These are phyloP conservation scores for Endothia cerciana DNA, from an alignment of 2,329 filamentous ascomycete species.

Conservation along the genomic window DNA sequence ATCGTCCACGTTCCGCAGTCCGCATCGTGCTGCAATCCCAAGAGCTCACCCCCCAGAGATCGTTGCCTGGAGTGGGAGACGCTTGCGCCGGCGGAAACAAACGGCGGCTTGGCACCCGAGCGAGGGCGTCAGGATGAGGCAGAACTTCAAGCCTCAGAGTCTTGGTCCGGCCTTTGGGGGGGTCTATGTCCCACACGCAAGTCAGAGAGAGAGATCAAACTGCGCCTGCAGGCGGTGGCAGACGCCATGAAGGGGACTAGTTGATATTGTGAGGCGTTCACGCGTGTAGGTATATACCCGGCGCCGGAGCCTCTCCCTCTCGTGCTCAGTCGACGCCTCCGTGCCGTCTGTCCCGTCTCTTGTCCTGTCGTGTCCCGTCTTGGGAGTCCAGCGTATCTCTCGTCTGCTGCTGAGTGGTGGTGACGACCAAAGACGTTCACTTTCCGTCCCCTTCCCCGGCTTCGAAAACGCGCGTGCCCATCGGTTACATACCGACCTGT, in stretches of 20 bases:
- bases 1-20: background rate
- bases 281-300: conserved; percentile 6
- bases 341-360: background rate
- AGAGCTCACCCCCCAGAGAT: background rate
- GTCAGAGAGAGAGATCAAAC: background rate
- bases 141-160: background rate
- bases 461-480: too few relatives aligned
- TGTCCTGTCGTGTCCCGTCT: background rate
- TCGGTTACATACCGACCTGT: background rate
- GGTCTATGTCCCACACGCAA: background rate
- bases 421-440: background rate
- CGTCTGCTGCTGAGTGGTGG: conserved; percentile 1
- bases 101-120: background rate
- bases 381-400: background rate
- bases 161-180: background rate
- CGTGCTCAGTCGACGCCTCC: background rate
- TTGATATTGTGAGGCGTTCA: background rate
- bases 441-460: too few relatives aligned
- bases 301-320: background rate
- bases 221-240: background rate
- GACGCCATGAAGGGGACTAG: background rate
- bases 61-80: background rate
- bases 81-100: background rate
- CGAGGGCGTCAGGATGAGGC: background rate
- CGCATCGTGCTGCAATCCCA: background rate